Evolutionary conservation across 257 asterid species (phyloP), one percentile per base, ranked within the genome.

Genomic region (Orobanche coerulescens): DNA sequence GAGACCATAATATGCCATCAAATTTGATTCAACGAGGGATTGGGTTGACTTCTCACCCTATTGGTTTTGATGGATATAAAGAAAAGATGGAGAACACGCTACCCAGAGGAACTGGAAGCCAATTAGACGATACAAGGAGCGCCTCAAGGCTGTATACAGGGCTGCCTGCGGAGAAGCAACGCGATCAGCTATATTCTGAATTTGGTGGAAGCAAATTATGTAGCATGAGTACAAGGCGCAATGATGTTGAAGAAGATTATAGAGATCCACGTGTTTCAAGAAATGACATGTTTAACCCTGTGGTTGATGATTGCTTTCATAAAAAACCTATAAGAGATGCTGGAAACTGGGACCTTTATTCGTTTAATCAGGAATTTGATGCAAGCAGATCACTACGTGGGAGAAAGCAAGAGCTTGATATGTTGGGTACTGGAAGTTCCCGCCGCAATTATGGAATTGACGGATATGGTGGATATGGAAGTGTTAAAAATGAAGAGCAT

Each of bases 181-280:
- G 51, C 58, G 67, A 55, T 64, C 42, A 69, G 47, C 14, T 73
- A n/a, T 71, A 73, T 72, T 49, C 79, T 25, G 71, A 68, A 72
- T 68, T 36, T 66, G 74, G 61, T 19, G 37, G 61, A 52, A 47
- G 59, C 54, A 66, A 56, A 43, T 10, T 48, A 18, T 71, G 58
- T 66, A 61, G 61, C 49, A 56, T 36, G 44, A 31, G 33, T 71
- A 52, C 51, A n/a, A 61, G 75, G 64, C 46, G 69, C 60, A 40
- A 68, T 63, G 80, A 64, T 23, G 54, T 66, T 31, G 84, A 72
- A 66, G 84, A 76, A 60, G 79, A 74, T 34, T 72, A 75, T 71
- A 52, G 55, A 66, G 69, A 44, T 52, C 75, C 42, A 26, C 73
- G 65, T 65, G 28, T 42, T 20, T 71, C 75, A 33, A 79, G 85